Base-by-base conservation (phyloP, 495 filamentous ascomycete species). In the Niebla homalea region DNA sequence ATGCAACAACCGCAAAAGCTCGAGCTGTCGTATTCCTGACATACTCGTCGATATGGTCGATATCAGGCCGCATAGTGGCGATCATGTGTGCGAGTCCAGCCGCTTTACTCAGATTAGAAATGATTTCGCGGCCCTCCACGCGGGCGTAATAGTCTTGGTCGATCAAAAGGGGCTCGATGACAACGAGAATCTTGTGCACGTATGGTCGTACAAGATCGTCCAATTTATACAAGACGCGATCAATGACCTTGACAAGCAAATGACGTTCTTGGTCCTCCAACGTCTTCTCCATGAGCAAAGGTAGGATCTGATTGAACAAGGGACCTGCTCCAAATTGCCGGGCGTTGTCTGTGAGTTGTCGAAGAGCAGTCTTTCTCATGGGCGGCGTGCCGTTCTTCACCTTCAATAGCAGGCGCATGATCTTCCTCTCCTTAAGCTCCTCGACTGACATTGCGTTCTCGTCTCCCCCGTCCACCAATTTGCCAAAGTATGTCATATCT, bases 351-450 rank as follows among this genome's bases (percentile, higher is more conserved):
- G 93, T 99, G 46, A 99, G 78, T 61, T 97, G 93, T 65, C 93
- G 83, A 53, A 99, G 77, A n/a, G 93, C 93, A 39, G 93, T 97
- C 75, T 99, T 99, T 67, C 93, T 76, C 93, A 97, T 97, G 2
- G 93, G 89, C 43, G 93, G 93, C 26, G 93, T 97, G 51, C 93
- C 93, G 64, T 99, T 99, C 78, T 99, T 99, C 70, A 99, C 90
- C 68, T 97, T 99, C 48, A 99, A 71, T 36, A 99, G 72, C 41
- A 99, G 74, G 46, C 93, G 73, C 90, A 97, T 96, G 62, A 99
- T 99, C 68, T 99, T 99, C 40, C 93, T 76, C 68, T 99, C 89
- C 64, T 96, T 97, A 52, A 99, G 69, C 61, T 97, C 92, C 22
- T 99, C 93, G 12, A 97, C 87, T 37, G 78, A 85, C 71, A 99